These are phyloP conservation scores for Arthrobotrys pseudoclavata DNA, from an alignment of 2,329 filamentous ascomycete species.

Conservation along the genomic window DNA sequence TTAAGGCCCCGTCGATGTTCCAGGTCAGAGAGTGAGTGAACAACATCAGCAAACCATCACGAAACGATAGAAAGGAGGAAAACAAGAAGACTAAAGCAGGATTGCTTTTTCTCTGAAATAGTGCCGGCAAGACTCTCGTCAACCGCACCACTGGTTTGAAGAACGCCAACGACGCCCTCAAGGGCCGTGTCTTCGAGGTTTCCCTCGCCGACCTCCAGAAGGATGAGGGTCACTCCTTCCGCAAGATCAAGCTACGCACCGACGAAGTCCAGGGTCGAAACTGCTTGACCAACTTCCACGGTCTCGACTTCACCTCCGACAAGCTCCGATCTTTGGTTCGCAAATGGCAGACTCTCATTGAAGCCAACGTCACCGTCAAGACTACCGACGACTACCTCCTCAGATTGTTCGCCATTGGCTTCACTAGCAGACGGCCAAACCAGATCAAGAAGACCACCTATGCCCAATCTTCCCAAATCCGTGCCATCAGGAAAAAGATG, in stretches of 20 bases:
- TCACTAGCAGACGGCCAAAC: slow-evolving; percentile 99
- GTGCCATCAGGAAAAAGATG: slow-evolving; percentile 99
- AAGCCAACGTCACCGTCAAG: slow-evolving; percentile 99
- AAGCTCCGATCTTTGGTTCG: slow-evolving; percentile 98
- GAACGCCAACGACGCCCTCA: slow-evolving; percentile 99
- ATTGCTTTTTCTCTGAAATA: slow-evolving; percentile 67
- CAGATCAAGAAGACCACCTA: slow-evolving; percentile 99
- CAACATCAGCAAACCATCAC: slow-evolving; percentile 26
- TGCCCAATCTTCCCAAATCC: slow-evolving; percentile 95
- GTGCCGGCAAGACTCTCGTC: slow-evolving; percentile 99
- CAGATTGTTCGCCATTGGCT: slow-evolving; percentile 98
- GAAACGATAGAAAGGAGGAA: neutral
- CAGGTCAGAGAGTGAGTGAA: slow-evolving; percentile 49
- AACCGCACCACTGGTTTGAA: slow-evolving; percentile 99
- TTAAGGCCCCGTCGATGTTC: slow-evolving; percentile 77
- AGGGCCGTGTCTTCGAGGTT: slow-evolving; percentile 98
- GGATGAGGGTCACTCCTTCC: slow-evolving; percentile 99
- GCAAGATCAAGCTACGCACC: slow-evolving; percentile 98
- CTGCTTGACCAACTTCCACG: slow-evolving; percentile 99
- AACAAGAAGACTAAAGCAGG: slow-evolving; percentile 51
- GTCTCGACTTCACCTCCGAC: slow-evolving; percentile 99
- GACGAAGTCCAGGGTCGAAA: slow-evolving; percentile 99
- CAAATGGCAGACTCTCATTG: slow-evolving; percentile 99
- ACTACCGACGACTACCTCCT: slow-evolving; percentile 99
- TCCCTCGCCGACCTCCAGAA: slow-evolving; percentile 99